Evolutionary conservation across 768 basidiomycete species (phyloP), one percentile per base, ranked within the genome.

Genomic region (Trametes cinnabarina): DNA sequence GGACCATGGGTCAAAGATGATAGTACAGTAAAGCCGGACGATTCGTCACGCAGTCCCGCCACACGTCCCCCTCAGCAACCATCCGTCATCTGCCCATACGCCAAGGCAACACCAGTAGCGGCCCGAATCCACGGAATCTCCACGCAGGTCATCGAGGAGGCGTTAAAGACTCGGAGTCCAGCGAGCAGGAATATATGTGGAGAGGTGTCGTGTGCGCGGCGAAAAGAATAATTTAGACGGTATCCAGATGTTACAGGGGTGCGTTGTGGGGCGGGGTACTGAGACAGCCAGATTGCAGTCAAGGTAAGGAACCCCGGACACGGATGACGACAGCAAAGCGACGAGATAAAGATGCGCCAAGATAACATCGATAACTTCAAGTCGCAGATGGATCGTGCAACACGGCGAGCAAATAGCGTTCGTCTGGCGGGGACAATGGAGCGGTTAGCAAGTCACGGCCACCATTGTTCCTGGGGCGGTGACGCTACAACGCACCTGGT

Each of bases 331-430:
- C 44, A 26, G 30, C 15, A 44, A 17, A 46, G 20, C 28, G 20
- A 35, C 11, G 39, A n/a, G 26, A 19, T 44, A 26, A 23, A 43
- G 49, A 43, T 30, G 28, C 20, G 12, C 25, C 15, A 5, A 11
- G 28, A 37, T 20, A 40, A 20, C 47, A 20, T 40, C 42, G 19
- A 47, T 32, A 25, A 26, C 26, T 42, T 73, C 69, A 83, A 57
- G 78, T 76, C 23, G 54, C 25, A 14, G 82, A 77, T 1, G 90
- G 88, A 69, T 91, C 90, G 61, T 92, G 88, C 34, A 92, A 74
- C n/a, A 92, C 88, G 3, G 91, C 92, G 26, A 94, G 78, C 17
- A 94, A 73, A 74, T 87, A 94, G 64, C 83, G 80, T 53, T 88
- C 87, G 66, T 92, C 92, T 93, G 64, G 39, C 25, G 17, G 35